phyloP scores from a whole-genome alignment of 116 monocot genomes.

The Cymodocea nodosa region DNA sequence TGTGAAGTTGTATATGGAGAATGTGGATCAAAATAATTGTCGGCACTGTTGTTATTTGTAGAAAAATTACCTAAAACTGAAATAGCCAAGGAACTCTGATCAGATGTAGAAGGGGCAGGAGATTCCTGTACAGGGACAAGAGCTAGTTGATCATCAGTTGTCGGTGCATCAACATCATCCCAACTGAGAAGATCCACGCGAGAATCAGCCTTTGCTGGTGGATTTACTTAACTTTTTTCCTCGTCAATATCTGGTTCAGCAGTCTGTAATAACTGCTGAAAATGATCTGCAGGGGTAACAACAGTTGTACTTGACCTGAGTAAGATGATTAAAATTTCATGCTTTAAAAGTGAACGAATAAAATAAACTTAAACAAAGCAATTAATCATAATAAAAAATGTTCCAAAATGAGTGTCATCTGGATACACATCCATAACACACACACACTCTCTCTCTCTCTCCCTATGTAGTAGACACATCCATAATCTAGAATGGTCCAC shows the following conservation, averaged over 20 bases:
- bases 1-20: too few relatives aligned
- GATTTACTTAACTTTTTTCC: conserved; percentile 16
- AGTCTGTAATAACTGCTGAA: conserved; percentile 49
- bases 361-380: too few relatives aligned
- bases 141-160: conserved; percentile 35
- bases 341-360: background rate
- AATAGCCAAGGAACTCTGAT: conserved; percentile 63
- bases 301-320: conserved; percentile 24
- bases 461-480: too few relatives aligned
- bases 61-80: conserved; percentile 35
- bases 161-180: conserved; percentile 31
- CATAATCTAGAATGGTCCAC: too few relatives aligned
- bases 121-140: conserved; percentile 60
- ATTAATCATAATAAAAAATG: too few relatives aligned
- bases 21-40: conserved; percentile 21
- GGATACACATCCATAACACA: too few relatives aligned
- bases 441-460: too few relatives aligned
- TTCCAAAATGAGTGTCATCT: too few relatives aligned
- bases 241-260: conserved; percentile 39
- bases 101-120: conserved; percentile 25
- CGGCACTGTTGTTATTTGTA: conserved; percentile 19
- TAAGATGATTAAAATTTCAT: conserved; percentile 1
- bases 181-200: conserved; percentile 79
- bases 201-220: conserved; percentile 21
- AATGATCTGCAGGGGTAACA: conserved; percentile 24